Conservation (phyloP, 495 filamentous ascomycete genomes). For the Neurospora sp. region DNA sequence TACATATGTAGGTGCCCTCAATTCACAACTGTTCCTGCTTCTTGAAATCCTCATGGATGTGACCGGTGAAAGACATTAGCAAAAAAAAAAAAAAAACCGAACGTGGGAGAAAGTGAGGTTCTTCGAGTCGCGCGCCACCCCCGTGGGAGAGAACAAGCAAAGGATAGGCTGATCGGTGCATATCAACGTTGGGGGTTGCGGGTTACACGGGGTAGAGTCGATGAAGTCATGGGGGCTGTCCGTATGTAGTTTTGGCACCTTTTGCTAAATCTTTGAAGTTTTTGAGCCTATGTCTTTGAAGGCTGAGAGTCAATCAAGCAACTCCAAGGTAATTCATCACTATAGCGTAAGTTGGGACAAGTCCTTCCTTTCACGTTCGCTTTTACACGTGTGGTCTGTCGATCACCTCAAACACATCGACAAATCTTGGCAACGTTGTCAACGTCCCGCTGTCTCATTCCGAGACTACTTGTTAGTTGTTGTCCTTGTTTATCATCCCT, state of each 20-base stretch:
- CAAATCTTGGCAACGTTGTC: constrained; percentile 8
- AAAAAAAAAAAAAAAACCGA: not conserved
- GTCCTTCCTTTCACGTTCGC: not conserved
- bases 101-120: not conserved
- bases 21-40: not conserved
- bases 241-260: too few relatives aligned
- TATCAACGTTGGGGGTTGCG: not conserved
- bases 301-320: too few relatives aligned
- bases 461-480: not conserved
- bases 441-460: not conserved
- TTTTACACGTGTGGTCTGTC: not conserved
- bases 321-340: too few relatives aligned
- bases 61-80: not conserved
- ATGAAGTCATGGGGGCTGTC: too few relatives aligned
- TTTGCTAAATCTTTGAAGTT: too few relatives aligned
- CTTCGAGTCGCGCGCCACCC: not conserved
- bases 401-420: not conserved
- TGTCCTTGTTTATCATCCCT: not conserved
- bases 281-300: too few relatives aligned
- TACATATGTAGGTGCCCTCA: too few relatives aligned
- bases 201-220: not conserved
- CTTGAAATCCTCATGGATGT: not conserved
- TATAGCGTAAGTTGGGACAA: too few relatives aligned
- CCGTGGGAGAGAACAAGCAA: not conserved
- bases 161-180: not conserved